phyloP scores from a whole-genome alignment of 495 filamentous ascomycete genomes.

The Stereocaulon alpinum region DNA sequence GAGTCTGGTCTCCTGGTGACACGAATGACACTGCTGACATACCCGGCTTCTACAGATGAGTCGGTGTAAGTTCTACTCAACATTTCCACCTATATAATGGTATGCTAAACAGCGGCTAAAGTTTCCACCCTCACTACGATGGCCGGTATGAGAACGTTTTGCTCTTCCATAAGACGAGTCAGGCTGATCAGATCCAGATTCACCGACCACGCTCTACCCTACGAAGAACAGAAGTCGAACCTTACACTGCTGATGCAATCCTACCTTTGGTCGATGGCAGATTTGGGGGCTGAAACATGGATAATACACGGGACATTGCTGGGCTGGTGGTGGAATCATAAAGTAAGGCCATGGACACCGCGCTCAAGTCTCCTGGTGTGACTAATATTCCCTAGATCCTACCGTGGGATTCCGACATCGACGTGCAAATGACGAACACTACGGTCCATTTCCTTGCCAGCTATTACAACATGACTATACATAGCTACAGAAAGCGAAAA shows the following conservation, averaged over 20 bases:
- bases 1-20: slow-evolving; percentile 21
- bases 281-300: slow-evolving; percentile 50
- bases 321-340: slow-evolving; percentile 55
- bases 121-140: slow-evolving; percentile 54
- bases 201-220: slow-evolving; percentile 35
- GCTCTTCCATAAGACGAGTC: background rate
- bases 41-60: slow-evolving; percentile 33
- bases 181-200: slow-evolving; percentile 26
- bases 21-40: slow-evolving; percentile 14
- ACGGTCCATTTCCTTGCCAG: slow-evolving; percentile 46
- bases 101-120: slow-evolving; percentile 23
- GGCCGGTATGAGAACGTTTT: slow-evolving; percentile 36
- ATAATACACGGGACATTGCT: slow-evolving; percentile 53
- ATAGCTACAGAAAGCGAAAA: slow-evolving; percentile 40
- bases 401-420: slow-evolving; percentile 54
- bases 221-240: slow-evolving; percentile 37
- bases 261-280: slow-evolving; percentile 45
- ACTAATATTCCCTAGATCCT: slow-evolving; percentile 34
- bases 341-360: slow-evolving; percentile 24
- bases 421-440: slow-evolving; percentile 48
- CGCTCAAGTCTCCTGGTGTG: background rate
- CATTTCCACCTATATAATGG: background rate
- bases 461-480: slow-evolving; percentile 55
- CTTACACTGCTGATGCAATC: slow-evolving; percentile 44
- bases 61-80: slow-evolving; percentile 36